Percentiles rank a stretch among this genome's conserved stretches.
Conservation (phyloP, 2,329 filamentous ascomycete species). For the Colletotrichum limetticola region DNA sequence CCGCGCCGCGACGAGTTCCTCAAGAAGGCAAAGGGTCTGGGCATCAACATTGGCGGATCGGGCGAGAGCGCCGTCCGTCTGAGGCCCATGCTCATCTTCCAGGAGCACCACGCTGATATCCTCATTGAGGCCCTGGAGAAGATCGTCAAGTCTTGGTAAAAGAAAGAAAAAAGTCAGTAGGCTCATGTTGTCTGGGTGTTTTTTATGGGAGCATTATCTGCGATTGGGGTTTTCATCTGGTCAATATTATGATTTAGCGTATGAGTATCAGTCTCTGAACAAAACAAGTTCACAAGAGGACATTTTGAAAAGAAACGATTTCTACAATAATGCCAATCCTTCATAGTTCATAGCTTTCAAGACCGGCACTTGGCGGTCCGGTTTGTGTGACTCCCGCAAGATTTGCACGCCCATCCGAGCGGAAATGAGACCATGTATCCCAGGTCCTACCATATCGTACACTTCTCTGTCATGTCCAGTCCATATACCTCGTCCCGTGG, state of each 20-base stretch:
- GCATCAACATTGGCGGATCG: slow-evolving; percentile 88
- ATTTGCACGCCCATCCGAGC: not conserved
- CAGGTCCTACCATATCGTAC: not conserved
- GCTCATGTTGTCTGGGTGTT: not conserved
- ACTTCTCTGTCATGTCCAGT: not conserved
- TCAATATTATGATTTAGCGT: slow-evolving; percentile 10
- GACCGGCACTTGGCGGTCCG: not conserved
- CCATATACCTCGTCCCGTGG: too few relatives aligned
- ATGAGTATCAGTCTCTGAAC: not conserved
- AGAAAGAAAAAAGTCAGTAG: not conserved
- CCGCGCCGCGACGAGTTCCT: slow-evolving; percentile 84
- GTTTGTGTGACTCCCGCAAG: not conserved
- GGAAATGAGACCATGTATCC: not conserved
- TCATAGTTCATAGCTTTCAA: not conserved
- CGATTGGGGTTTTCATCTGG: not conserved
- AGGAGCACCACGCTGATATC: slow-evolving; percentile 90
- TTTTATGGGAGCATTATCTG: not conserved
- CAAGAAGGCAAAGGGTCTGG: slow-evolving; percentile 79
- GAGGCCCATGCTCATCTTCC: slow-evolving; percentile 91
- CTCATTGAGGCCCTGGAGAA: slow-evolving; percentile 83
- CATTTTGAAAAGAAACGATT: too few relatives aligned
- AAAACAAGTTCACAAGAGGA: not conserved
- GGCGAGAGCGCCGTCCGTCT: slow-evolving; percentile 81
- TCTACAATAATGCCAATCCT: too few relatives aligned
- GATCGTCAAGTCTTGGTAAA: slow-evolving; percentile 62